Evolutionary conservation across 2,329 filamentous ascomycete species (phyloP).

Genomic region (Diaporthe australafricana): DNA sequence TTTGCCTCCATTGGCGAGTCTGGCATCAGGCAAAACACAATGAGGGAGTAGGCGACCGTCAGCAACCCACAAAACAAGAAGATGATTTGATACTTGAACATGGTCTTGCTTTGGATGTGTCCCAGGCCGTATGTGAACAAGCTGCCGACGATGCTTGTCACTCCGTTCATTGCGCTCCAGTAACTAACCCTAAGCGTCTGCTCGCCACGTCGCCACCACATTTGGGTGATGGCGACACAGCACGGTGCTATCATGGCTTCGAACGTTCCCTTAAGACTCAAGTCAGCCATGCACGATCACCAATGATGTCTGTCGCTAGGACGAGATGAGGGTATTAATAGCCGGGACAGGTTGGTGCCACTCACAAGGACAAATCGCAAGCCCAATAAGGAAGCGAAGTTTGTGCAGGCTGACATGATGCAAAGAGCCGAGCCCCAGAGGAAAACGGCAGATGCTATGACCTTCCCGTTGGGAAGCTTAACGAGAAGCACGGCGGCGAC

Average conservation of each 20-base stretch:
- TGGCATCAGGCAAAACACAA: conserved; percentile 70
- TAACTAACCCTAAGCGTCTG: conserved; percentile 61
- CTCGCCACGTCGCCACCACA: conserved; percentile 65
- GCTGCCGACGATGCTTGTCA: conserved; percentile 66
- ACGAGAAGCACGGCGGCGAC: conserved; percentile 64
- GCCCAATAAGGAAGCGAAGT: conserved; percentile 58
- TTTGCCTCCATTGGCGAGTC: conserved; percentile 72
- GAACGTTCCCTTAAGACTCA: conserved; percentile 43
- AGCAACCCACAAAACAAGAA: conserved; percentile 62
- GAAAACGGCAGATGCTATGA: conserved; percentile 61
- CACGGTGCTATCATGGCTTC: conserved; percentile 63
- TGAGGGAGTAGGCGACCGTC: conserved; percentile 61
- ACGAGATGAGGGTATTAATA: no score
- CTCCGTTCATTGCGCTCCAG: conserved; percentile 68
- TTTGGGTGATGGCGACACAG: conserved; percentile 64
- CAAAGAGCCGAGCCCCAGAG: conserved; percentile 64
- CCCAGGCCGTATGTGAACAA: conserved; percentile 64
- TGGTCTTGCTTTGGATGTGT: conserved; percentile 55
- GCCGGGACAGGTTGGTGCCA: rapidly evolving
- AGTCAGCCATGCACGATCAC: not conserved
- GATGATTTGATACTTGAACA: conserved; percentile 65
- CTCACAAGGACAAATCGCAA: conserved; percentile 58
- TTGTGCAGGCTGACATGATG: conserved; percentile 62
- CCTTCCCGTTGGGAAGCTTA: conserved; percentile 65
- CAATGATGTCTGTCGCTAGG: not conserved